Conservation (phyloP, 176 grass and related monocot species). For the Eleusine indica region DNA sequence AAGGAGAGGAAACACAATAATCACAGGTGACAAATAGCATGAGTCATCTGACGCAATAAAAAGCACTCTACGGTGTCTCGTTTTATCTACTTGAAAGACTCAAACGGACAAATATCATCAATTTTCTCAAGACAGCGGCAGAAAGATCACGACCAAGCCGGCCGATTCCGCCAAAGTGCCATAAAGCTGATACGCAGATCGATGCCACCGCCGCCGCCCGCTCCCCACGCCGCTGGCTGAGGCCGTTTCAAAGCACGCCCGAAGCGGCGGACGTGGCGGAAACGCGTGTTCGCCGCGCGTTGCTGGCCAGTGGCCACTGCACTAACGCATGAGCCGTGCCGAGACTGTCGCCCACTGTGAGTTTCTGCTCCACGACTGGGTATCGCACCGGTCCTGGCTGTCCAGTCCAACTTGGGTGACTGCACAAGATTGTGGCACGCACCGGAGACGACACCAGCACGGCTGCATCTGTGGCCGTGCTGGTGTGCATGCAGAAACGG, state of each 20-base stretch:
- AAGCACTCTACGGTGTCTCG: background rate
- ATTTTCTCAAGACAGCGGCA: background rate
- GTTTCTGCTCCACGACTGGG: constrained; percentile 26
- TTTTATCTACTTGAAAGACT: background rate
- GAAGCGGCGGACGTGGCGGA: background rate
- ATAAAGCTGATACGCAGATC: constrained; percentile 15
- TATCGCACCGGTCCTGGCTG: constrained; percentile 8
- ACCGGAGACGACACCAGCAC: background rate
- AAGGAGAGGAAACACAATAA: background rate
- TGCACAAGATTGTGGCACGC: background rate
- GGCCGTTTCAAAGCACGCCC: background rate
- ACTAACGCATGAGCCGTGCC: constrained; percentile 1
- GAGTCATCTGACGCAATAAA: constrained; percentile 8
- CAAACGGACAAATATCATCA: background rate
- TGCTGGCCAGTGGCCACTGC: constrained; percentile 5
- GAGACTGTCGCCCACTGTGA: background rate
- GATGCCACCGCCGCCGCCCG: background rate
- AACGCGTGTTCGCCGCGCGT: background rate
- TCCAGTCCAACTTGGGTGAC: background rate
- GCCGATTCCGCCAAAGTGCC: background rate
- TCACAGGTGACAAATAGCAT: background rate
- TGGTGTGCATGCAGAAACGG: background rate
- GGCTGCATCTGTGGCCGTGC: background rate
- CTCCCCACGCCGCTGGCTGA: background rate
- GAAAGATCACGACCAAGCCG: background rate